phyloP scores from a whole-genome alignment of 1,139 yeast species.

The Saccharomyces hybrid region DNA sequence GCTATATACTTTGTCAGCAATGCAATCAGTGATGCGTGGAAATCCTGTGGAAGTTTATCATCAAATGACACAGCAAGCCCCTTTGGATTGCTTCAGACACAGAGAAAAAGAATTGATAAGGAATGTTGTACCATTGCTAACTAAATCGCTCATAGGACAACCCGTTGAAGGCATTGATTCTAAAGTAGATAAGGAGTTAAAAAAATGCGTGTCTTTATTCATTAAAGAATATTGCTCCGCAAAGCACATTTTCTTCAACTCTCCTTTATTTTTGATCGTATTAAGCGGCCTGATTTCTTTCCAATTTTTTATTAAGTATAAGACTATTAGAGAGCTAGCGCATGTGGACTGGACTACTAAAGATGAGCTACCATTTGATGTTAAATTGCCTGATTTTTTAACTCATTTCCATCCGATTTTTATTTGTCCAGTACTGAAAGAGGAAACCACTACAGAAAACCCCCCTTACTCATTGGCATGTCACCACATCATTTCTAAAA shows the following conservation, averaged over 20 bases:
- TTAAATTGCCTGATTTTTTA: conserved; percentile 43
- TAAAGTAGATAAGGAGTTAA: conserved; percentile 16
- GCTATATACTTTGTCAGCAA: conserved; percentile 20
- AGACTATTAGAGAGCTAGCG: conserved; percentile 37
- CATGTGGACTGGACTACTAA: conserved; percentile 49
- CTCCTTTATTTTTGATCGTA: conserved; percentile 60
- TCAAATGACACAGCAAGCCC: conserved; percentile 11
- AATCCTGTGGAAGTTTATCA: conserved; percentile 16
- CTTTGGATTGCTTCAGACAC: conserved; percentile 6
- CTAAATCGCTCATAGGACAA: conserved; percentile 18
- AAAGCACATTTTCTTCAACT: conserved; percentile 57
- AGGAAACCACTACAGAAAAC: conserved; percentile 56
- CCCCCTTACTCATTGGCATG: conserved; percentile 61
- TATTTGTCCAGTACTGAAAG: conserved; percentile 86
- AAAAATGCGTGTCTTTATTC: conserved; percentile 37
- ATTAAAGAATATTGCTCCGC: conserved; percentile 60
- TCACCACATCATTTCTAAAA: conserved; percentile 51
- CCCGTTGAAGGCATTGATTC: conserved; percentile 12
- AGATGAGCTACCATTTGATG: conserved; percentile 54
- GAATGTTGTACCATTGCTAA: conserved; percentile 20
- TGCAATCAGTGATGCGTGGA: conserved; percentile 17
- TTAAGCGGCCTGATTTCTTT: conserved; percentile 66
- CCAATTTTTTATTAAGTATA: conserved; percentile 63
- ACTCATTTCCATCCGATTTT: conserved; percentile 71
- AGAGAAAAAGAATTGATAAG: conserved; percentile 9